phyloP scores from a whole-genome alignment of 345 rosid genomes.

The Zanthoxylum bungeanum region DNA sequence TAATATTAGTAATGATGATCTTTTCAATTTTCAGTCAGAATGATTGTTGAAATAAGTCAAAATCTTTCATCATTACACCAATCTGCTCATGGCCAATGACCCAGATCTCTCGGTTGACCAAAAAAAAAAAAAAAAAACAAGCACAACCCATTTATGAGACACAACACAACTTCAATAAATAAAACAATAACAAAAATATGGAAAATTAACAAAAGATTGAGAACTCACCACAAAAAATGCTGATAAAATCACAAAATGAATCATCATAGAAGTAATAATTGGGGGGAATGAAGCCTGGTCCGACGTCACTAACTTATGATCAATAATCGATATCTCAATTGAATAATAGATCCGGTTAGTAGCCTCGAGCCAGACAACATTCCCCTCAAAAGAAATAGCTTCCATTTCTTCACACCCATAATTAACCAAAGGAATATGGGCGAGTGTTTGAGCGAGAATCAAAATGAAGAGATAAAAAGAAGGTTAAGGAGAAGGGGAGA shows the following conservation, averaged over 20 bases:
- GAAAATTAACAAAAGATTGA: not conserved
- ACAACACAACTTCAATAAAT: not conserved
- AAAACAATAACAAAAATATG: not conserved
- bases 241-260: not conserved
- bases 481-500: conserved; percentile 13
- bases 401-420: conserved; percentile 21
- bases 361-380: conserved; percentile 97
- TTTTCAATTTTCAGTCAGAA: conserved; percentile 32
- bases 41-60: conserved; percentile 29
- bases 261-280: conserved; percentile 49
- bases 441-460: conserved; percentile 25
- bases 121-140: too few relatives aligned
- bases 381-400: conserved; percentile 77
- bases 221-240: not conserved
- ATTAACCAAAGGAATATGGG: not conserved
- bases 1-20: conserved; percentile 38
- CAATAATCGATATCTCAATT: conserved; percentile 15
- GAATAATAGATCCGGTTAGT: conserved; percentile 25
- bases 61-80: conserved; percentile 65
- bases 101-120: conserved; percentile 11
- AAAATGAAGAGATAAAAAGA: conserved; percentile 31
- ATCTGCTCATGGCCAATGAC: conserved; percentile 41
- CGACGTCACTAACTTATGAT: conserved; percentile 42
- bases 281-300: conserved; percentile 99
- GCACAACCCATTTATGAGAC: too few relatives aligned